phyloP scores from a whole-genome alignment of 1,139 yeast genomes.

The Magnusiomyces fungicola region DNA sequence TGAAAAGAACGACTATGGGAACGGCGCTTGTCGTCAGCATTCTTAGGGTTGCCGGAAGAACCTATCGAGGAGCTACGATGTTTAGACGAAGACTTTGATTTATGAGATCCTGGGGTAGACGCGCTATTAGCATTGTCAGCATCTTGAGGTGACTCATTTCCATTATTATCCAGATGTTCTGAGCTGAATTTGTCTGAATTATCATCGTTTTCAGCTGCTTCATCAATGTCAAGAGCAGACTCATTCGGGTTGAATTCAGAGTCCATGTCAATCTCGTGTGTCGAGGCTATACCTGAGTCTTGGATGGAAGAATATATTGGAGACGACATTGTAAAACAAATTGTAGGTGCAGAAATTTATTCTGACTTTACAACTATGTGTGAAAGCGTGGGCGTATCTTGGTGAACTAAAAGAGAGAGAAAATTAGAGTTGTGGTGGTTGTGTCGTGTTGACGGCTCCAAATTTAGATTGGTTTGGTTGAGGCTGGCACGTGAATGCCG shows the following conservation, averaged over 20 bases:
- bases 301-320: too few relatives aligned
- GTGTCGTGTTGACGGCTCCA: neutral
- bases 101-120: neutral
- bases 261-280: too few relatives aligned
- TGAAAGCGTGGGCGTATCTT: too few relatives aligned
- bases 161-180: too few relatives aligned
- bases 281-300: too few relatives aligned
- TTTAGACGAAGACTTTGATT: too few relatives aligned
- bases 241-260: conserved; percentile 59
- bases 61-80: neutral
- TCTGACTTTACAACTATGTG: too few relatives aligned
- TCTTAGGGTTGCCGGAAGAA: neutral
- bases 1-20: conserved; percentile 24
- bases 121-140: neutral
- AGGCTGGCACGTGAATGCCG: too few relatives aligned
- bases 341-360: too few relatives aligned
- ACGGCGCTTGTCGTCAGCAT: conserved; percentile 11
- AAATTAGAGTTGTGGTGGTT: too few relatives aligned
- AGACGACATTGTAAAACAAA: too few relatives aligned
- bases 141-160: neutral
- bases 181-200: neutral
- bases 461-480: neutral
- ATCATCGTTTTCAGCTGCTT: conserved; percentile 43
- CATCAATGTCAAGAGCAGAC: conserved; percentile 83
- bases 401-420: too few relatives aligned